These are phyloP conservation scores for Cinnamomum chago DNA, from an alignment of 164 flowering plant genomes.

Conservation along the genomic window DNA sequence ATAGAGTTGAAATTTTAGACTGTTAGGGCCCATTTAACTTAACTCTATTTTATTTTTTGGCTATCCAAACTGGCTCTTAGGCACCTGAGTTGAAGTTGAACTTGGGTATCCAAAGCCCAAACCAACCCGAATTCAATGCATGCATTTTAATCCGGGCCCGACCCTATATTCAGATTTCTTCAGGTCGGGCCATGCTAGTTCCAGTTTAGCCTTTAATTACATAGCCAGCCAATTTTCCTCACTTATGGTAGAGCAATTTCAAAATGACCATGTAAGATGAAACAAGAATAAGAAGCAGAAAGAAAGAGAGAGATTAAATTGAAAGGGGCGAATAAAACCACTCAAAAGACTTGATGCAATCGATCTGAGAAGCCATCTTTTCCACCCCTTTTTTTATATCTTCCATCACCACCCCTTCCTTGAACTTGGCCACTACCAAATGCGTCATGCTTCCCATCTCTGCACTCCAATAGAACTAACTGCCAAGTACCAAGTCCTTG, in stretches of 20 bases:
- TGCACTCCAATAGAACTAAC: background rate
- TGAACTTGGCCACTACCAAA: constrained; percentile 74
- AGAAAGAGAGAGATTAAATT: background rate
- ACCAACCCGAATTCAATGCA: too few species aligned
- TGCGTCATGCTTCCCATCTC: constrained; percentile 65
- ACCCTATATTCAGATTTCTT: too few species aligned
- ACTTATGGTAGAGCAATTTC: too few species aligned
- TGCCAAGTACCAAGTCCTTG: too few species aligned
- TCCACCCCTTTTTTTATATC: constrained; percentile 62
- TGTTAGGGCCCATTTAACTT: too few species aligned
- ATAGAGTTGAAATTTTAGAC: too few species aligned
- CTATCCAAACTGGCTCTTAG: too few species aligned
- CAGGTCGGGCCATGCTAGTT: background rate
- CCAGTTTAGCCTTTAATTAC: background rate
- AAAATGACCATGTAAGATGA: too few species aligned
- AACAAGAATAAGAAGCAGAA: background rate
- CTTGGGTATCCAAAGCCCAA: too few species aligned
- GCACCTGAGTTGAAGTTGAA: too few species aligned
- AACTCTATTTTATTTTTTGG: too few species aligned
- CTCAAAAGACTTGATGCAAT: constrained; percentile 62
- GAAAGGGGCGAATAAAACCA: constrained; percentile 35
- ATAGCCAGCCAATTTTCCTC: background rate
- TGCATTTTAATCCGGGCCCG: too few species aligned
- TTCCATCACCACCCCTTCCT: constrained; percentile 59
- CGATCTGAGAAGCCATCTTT: constrained; percentile 52